phyloP scores from a whole-genome alignment of 2,329 filamentous ascomycete species.

The Colletotrichum gigasporum region DNA sequence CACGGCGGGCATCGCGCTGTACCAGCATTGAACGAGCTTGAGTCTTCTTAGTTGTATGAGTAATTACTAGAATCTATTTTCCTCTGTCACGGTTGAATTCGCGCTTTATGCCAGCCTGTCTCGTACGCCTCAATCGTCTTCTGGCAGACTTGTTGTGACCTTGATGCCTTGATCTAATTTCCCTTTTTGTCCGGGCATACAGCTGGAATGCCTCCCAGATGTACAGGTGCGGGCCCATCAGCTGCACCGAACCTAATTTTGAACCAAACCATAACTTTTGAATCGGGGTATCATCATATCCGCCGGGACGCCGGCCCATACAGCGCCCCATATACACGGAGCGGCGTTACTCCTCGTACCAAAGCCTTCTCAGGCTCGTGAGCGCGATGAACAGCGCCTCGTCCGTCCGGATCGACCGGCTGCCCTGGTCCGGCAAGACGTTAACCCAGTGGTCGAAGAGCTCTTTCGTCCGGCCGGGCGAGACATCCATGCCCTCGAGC shows the following conservation, averaged over 20 bases:
- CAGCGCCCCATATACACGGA: neutral
- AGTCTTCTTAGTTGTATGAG: neutral
- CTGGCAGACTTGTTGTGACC: neutral
- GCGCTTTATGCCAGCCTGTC: neutral
- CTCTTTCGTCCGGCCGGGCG: slow-evolving; percentile 67
- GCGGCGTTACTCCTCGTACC: slow-evolving; percentile 47
- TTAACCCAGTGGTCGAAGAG: slow-evolving; percentile 89
- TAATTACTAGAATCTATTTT: neutral
- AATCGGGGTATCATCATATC: slow-evolving; percentile 27
- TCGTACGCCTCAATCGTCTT: neutral
- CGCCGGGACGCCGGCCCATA: slow-evolving; percentile 2
- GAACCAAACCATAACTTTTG: slow-evolving; percentile 24
- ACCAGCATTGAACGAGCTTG: slow-evolving; percentile 32
- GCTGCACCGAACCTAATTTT: no score
- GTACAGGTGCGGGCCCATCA: no score
- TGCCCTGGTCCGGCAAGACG: slow-evolving; percentile 81
- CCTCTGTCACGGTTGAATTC: neutral
- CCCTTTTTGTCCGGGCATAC: neutral
- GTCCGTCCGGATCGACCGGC: slow-evolving; percentile 83
- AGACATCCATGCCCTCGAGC: slow-evolving; percentile 68
- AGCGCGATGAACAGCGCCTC: slow-evolving; percentile 84
- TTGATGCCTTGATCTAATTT: neutral
- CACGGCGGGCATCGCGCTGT: slow-evolving; percentile 48
- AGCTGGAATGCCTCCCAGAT: no score
- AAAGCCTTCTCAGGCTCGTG: slow-evolving; percentile 71